Evolutionary conservation across 2,329 filamentous ascomycete species (phyloP).

Genomic region (Cercospora canescens): DNA sequence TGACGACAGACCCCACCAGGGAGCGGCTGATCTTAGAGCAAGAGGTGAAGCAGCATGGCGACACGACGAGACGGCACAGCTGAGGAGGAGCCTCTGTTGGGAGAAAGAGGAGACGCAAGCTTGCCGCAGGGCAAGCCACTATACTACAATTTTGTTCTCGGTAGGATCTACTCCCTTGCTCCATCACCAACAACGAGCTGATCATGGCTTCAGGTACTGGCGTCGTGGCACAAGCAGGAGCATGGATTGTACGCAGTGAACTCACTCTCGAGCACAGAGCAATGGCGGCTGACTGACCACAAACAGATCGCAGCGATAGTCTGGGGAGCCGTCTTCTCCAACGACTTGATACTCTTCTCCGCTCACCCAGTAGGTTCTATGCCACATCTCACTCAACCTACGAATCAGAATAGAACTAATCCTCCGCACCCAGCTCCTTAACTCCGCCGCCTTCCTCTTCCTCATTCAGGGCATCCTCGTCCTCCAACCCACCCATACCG

Average conservation of each 20-base stretch:
- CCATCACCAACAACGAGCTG: slow-evolving; percentile 1
- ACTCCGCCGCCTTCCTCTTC: slow-evolving; percentile 65
- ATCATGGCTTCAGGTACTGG: slow-evolving; percentile 65
- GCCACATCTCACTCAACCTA: slow-evolving; percentile 28
- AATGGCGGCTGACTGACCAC: background rate
- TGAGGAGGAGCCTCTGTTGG: slow-evolving; percentile 71
- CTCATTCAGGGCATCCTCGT: slow-evolving; percentile 78
- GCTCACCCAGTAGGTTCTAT: slow-evolving; percentile 70
- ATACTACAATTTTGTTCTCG: slow-evolving; percentile 70
- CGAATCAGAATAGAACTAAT: background rate
- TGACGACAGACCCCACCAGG: background rate
- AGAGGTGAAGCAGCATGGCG: slow-evolving; percentile 1
- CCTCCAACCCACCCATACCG: slow-evolving; percentile 82
- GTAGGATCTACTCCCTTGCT: slow-evolving; percentile 49
- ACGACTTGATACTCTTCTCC: slow-evolving; percentile 77
- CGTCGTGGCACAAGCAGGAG: slow-evolving; percentile 75
- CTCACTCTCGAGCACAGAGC: background rate
- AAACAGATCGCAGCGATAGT: slow-evolving; percentile 67
- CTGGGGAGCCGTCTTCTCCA: slow-evolving; percentile 74
- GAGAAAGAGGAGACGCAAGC: slow-evolving; percentile 69
- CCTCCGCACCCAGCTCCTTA: slow-evolving; percentile 34
- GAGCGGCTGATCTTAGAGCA: background rate
- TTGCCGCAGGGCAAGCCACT: slow-evolving; percentile 67
- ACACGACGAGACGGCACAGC: slow-evolving; percentile 33
- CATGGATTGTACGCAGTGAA: slow-evolving; percentile 59